phyloP scores from a whole-genome alignment of 2,329 filamentous ascomycete genomes.

The Trichoderma arundinaceum region DNA sequence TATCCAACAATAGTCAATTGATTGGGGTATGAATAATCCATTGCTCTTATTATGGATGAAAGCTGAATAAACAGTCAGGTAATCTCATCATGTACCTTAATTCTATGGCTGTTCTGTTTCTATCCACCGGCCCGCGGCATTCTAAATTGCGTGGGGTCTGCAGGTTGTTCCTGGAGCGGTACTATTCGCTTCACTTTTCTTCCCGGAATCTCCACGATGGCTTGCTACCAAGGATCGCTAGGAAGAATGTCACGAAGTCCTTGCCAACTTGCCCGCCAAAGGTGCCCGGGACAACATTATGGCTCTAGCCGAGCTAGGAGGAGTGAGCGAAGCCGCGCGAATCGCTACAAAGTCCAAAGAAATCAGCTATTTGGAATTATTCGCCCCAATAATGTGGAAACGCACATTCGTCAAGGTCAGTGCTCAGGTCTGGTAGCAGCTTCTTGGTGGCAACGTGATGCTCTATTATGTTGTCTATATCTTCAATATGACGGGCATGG shows the following conservation, averaged over 20 bases:
- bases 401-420: conserved; percentile 57
- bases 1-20: conserved; percentile 16
- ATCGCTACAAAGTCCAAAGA: conserved; percentile 47
- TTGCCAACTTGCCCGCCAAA: conserved; percentile 5
- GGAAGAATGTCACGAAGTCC: conserved; percentile 6
- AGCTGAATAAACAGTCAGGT: background rate
- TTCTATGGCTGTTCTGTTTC: conserved; percentile 10
- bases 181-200: conserved; percentile 6
- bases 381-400: conserved; percentile 56
- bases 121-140: background rate
- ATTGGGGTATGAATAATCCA: conserved; percentile 4
- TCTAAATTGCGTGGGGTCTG: background rate
- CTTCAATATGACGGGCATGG: conserved; percentile 64
- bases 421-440: conserved; percentile 61
- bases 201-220: background rate
- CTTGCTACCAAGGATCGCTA: conserved; percentile 10
- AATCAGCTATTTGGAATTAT: conserved; percentile 51
- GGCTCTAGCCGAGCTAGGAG: conserved; percentile 1
- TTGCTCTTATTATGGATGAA: background rate
- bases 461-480: conserved; percentile 68
- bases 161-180: conserved; percentile 9
- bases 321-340: conserved; percentile 43
- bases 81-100: conserved; percentile 4
- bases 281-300: background rate
- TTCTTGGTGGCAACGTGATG: conserved; percentile 60